Evolutionary conservation across 78 protist species (phyloP).

Genomic region (Anaeramoeba flamelloides): DNA sequence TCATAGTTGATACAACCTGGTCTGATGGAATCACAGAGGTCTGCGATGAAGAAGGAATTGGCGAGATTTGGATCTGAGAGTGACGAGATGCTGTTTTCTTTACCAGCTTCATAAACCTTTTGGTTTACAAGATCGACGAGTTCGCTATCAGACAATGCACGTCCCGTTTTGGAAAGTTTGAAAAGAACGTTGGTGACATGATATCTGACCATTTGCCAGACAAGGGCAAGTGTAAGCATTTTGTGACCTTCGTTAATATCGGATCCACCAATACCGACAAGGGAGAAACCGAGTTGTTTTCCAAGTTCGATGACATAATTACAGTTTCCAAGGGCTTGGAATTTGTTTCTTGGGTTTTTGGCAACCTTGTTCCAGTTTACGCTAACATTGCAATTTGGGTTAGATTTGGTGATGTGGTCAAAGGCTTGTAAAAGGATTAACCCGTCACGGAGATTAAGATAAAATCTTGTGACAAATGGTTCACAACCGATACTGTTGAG

Average conservation of each 20-base stretch:
- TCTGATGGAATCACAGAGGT: conserved; percentile 1
- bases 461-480: conserved; percentile 49
- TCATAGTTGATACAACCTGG: conserved; percentile 9
- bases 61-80: not conserved
- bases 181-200: not conserved
- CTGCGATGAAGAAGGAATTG: not conserved
- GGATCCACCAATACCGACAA: conserved; percentile 48
- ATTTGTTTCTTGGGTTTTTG: conserved; percentile 25
- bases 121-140: no score
- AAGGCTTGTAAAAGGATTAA: conserved; percentile 53
- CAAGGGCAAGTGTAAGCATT: conserved; percentile 15
- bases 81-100: not conserved
- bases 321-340: no score
- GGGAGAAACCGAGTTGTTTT: conserved; percentile 23
- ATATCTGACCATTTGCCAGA: conserved; percentile 22
- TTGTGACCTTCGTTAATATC: conserved; percentile 37
- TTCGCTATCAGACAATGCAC: no score
- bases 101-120: no score
- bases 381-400: no score
- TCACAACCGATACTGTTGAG: conserved; percentile 74
- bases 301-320: conserved; percentile 38
- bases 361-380: conserved; percentile 31
- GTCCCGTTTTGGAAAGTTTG: no score
- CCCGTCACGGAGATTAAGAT: conserved; percentile 66
- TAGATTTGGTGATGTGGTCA: conserved; percentile 60